A percentile compares a stretch with the other conserved stretches of the same genome.
phyloP scores from a whole-genome alignment of 257 asterid species.

The Primulina tabacum region DNA sequence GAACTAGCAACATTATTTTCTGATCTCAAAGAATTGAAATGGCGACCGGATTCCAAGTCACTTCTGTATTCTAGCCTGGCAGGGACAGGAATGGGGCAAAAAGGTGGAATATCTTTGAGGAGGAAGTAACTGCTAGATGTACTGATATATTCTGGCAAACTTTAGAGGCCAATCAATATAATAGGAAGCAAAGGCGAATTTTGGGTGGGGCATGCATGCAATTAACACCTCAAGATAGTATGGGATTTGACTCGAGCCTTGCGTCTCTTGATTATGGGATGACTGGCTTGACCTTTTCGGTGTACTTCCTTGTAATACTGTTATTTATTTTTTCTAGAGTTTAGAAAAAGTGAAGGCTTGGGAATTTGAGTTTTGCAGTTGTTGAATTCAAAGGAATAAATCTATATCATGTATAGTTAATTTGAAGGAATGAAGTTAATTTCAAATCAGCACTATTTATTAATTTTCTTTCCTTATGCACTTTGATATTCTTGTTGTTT shows the following conservation, averaged over 20 bases:
- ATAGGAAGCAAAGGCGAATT: constrained; percentile 5
- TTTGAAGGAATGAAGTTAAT: not conserved
- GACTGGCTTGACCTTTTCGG: not conserved
- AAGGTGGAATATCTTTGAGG: constrained; percentile 70
- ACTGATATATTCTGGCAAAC: constrained; percentile 13
- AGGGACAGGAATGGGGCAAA: constrained; percentile 89
- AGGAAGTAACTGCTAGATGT: constrained; percentile 39
- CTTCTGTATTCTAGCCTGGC: constrained; percentile 59
- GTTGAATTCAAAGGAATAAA: not conserved
- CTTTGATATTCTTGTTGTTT: too few species aligned
- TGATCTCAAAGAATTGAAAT: constrained; percentile 73
- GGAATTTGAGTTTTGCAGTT: not conserved
- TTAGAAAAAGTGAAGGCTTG: not conserved
- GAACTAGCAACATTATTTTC: constrained; percentile 73
- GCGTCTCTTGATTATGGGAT: not conserved
- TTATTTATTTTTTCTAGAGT: not conserved
- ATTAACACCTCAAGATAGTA: not conserved
- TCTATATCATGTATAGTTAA: not conserved
- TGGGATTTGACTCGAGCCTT: too few species aligned
- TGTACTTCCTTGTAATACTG: not conserved
- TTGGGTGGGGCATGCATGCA: constrained; percentile 2
- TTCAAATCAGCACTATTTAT: too few species aligned
- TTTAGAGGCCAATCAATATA: not conserved
- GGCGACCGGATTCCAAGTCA: constrained; percentile 87
- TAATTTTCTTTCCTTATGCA: too few species aligned